These are phyloP conservation scores for Sphaerostilbella broomeana DNA, from an alignment of 2,329 filamentous ascomycete species.

Conservation along the genomic window DNA sequence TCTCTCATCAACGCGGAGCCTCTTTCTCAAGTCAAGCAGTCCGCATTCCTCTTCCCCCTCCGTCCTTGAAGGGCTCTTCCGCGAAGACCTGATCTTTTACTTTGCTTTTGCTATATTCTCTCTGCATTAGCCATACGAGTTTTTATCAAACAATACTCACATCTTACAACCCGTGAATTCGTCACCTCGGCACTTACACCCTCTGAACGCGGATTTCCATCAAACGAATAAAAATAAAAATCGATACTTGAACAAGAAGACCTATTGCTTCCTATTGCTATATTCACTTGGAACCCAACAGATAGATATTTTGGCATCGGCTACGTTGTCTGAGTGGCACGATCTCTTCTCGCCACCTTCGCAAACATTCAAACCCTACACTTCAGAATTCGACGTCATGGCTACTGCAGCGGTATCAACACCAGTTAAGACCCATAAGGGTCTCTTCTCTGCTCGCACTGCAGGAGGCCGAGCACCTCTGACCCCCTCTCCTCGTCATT, in stretches of 20 bases:
- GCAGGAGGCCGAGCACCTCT: conserved; percentile 92
- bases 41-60: conserved; percentile 14
- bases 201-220: neutral
- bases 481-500: conserved; percentile 79
- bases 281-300: too few species aligned
- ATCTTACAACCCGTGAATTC: conserved; percentile 1
- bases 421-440: conserved; percentile 89
- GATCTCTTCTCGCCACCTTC: neutral
- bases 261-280: conserved; percentile 34
- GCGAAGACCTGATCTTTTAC: conserved; percentile 37
- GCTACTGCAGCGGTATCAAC: conserved; percentile 76
- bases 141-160: neutral
- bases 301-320: conserved; percentile 7
- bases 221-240: conserved; percentile 1
- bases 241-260: neutral
- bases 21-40: conserved; percentile 15
- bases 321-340: neutral
- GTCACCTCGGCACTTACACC: neutral
- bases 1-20: conserved; percentile 16
- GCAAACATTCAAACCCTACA: conserved; percentile 16
- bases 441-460: conserved; percentile 85
- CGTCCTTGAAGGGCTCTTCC: conserved; percentile 21
- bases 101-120: neutral
- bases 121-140: conserved; percentile 1
- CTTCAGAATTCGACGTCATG: conserved; percentile 52